These are phyloP conservation scores for Trichosanthes truncata DNA, from an alignment of 306 rosid genomes.

Conservation along the genomic window DNA sequence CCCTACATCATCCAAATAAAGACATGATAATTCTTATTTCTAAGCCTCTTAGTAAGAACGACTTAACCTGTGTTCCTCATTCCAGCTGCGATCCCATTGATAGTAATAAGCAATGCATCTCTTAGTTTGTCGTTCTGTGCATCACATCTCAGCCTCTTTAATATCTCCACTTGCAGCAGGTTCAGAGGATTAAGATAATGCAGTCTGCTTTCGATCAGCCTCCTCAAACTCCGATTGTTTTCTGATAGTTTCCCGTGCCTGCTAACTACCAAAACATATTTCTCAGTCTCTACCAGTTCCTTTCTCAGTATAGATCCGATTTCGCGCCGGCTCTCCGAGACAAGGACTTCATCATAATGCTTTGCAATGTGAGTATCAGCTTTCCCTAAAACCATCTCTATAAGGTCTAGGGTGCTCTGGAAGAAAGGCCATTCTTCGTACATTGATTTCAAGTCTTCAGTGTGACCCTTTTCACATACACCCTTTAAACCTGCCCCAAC, in stretches of 20 bases:
- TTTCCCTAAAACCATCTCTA: conserved; percentile 91
- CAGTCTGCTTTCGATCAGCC: conserved; percentile 83
- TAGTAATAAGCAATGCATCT: conserved; percentile 87
- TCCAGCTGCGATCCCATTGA: conserved; percentile 93
- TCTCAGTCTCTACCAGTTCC: conserved; percentile 61
- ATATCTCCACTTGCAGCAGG: conserved; percentile 87
- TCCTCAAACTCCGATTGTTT: conserved; percentile 74
- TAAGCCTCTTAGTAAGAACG: not conserved
- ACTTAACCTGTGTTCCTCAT: conserved; percentile 87
- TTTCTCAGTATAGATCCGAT: conserved; percentile 52
- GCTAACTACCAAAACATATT: conserved; percentile 55
- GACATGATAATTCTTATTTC: not conserved
- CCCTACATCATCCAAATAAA: not conserved
- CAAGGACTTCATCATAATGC: conserved; percentile 92
- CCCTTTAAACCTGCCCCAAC: conserved; percentile 83
- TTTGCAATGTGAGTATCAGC: conserved; percentile 82
- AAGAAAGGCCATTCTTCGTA: conserved; percentile 96
- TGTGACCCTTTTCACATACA: conserved; percentile 68
- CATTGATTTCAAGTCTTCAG: conserved; percentile 71
- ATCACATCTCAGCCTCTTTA: conserved; percentile 69
- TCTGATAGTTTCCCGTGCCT: conserved; percentile 72
- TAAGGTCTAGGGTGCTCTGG: conserved; percentile 74
- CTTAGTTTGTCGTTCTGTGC: conserved; percentile 60
- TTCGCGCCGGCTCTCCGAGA: conserved; percentile 50
- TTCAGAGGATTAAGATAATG: conserved; percentile 87